phyloP scores from a whole-genome alignment of 495 filamentous ascomycete species.

The Aspergillus heteromorphus region DNA sequence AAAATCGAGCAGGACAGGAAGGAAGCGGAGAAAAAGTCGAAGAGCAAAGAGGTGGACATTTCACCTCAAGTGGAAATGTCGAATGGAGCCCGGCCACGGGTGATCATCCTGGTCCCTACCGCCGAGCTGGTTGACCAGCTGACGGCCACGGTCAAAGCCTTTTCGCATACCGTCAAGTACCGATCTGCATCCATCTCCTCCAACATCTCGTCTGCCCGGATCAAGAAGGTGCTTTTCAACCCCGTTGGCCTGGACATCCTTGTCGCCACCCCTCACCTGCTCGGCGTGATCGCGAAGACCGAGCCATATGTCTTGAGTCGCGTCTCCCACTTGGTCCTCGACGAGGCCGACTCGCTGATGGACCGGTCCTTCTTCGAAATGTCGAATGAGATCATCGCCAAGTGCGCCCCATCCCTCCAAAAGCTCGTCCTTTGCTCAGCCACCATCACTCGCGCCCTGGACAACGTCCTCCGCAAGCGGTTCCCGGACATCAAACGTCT shows the following conservation, averaged over 20 bases:
- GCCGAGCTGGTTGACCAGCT: conserved; percentile 91
- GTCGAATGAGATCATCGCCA: conserved; percentile 75
- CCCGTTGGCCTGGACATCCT: conserved; percentile 79
- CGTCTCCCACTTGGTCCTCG: conserved; percentile 79
- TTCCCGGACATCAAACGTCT: conserved; percentile 81
- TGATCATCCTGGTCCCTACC: conserved; percentile 87
- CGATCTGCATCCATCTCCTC: conserved; percentile 76
- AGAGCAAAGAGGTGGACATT: conserved; percentile 46
- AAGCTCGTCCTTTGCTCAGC: conserved; percentile 95
- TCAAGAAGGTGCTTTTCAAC: conserved; percentile 78
- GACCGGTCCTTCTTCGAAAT: conserved; percentile 84
- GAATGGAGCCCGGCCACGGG: conserved; percentile 71
- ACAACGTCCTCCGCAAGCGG: conserved; percentile 69
- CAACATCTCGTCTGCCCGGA: conserved; percentile 65
- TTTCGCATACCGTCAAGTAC: conserved; percentile 80
- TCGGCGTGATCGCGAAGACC: conserved; percentile 74
- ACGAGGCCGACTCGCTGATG: conserved; percentile 93
- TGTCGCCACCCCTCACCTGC: conserved; percentile 81
- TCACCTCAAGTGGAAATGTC: conserved; percentile 50
- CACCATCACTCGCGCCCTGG: conserved; percentile 85
- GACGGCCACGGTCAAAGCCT: conserved; percentile 64
- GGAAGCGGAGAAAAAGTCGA: conserved; percentile 44
- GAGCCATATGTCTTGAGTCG: conserved; percentile 86
- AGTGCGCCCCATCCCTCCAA: conserved; percentile 66
- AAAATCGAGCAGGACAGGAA: conserved; percentile 53